Percentiles rank a stretch among this genome's conserved stretches.
Evolutionary conservation across 1,284 basidiomycete genomes (phyloP).

Genomic region (Ustilago trichophora): DNA sequence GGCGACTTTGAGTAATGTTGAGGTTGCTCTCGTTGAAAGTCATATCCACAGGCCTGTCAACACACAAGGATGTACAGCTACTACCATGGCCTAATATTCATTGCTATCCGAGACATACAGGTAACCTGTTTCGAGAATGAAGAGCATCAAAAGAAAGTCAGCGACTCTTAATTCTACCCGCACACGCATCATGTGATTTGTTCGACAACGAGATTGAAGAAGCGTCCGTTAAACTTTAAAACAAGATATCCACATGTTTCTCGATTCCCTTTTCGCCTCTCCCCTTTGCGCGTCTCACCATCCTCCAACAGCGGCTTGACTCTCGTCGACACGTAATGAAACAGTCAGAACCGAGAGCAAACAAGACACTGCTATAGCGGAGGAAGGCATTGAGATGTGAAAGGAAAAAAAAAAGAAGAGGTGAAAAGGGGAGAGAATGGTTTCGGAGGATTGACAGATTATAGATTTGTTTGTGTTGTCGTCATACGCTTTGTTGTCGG

Average conservation of each 20-base stretch:
- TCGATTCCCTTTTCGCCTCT: not conserved
- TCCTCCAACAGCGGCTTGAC: not conserved
- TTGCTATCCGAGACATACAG: no score
- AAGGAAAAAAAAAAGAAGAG: not conserved
- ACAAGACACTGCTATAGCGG: not conserved
- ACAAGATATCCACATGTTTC: conserved; percentile 5
- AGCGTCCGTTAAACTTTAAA: conserved; percentile 6
- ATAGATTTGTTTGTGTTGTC: conserved; percentile 21
- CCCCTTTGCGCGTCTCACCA: no score
- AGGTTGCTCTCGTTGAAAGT: no score
- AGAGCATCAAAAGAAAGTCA: no score
- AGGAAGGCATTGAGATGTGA: not conserved
- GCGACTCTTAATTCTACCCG: no score
- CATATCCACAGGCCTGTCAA: no score
- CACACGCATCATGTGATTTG: no score
- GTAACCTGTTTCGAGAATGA: no score
- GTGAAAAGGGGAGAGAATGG: not conserved
- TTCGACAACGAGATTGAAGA: no score
- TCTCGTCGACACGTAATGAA: conserved; percentile 5
- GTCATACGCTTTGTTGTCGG: conserved; percentile 34
- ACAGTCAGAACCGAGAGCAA: conserved; percentile 4
- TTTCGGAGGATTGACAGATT: conserved; percentile 54
- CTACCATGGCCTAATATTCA: no score
- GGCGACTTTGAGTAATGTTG: no score
- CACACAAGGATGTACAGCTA: no score